Base-by-base conservation (phyloP, 2,329 filamentous ascomycete genomes). In the Monilinia laxa region DNA sequence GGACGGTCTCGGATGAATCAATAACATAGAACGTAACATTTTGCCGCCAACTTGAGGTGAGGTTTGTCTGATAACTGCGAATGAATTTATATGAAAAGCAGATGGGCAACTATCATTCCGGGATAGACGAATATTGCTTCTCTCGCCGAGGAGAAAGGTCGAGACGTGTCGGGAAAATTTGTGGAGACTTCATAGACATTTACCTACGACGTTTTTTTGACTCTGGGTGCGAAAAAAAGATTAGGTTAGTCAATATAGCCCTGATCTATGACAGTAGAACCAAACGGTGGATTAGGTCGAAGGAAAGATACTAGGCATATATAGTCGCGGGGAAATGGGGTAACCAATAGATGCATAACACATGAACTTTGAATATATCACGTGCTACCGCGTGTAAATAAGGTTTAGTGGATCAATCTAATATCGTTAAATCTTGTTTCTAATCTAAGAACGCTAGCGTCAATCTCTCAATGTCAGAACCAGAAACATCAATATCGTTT, bases 401-500 rank as follows among this genome's bases (percentile, higher is more conserved):
- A 51, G n/a, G 47, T 51, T 51, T 49, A 23, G 47, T 51, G 47
- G n/a, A 23, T 25, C 47, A 25, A 25, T 25, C 47, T 4, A 25
- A n/a, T 49, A n/a, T 49, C 45, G 7, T 49, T 49, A 10, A n/a
- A 51, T 18, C 45, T 51, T 23, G 47, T 49, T 51, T 51, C 47
- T 51, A 51, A 51, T 51, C 47, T 51, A 12, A 52, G 49, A 25
- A 25, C 23, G 49, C 23, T 28, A 52, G 49, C 23, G 23, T 23
- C 49, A 52, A 28, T 16, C 49, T 23, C 20, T 25, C n/a, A 42
- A 16, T n/a, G 18, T 47, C 45, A 23, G 45, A 59, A 59, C n/a
- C 12, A 49, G 57, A 60, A 60, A 49, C 57, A 28, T 60, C 12
- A 60, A 35, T 60, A 42, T 57, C 54, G 10, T 25, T 57, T 57